Conservation (phyloP, 2,329 filamentous ascomycete genomes). For the Calonectria fujianensis region DNA sequence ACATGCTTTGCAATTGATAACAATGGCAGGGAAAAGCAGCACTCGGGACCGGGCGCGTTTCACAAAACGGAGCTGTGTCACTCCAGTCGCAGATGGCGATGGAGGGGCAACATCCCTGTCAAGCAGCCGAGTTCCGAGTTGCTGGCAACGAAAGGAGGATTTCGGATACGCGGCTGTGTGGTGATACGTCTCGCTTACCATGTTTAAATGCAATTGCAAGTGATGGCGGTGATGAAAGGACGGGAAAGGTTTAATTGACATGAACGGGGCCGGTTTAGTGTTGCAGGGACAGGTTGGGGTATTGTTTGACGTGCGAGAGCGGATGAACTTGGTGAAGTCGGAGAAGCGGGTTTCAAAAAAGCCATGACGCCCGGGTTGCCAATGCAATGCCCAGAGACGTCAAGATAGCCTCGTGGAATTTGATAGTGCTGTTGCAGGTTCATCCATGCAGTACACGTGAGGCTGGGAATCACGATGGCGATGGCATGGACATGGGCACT, state of each 20-base stretch:
- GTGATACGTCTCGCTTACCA: constrained; percentile 30
- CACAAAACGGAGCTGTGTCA: constrained; percentile 33
- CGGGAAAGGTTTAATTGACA: constrained; percentile 6
- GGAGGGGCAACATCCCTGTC: constrained; percentile 18
- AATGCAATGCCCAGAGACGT: not conserved
- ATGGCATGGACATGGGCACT: not conserved
- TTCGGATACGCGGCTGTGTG: constrained; percentile 20
- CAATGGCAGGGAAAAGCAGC: not conserved
- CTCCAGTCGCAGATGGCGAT: constrained; percentile 26
- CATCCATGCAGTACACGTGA: constrained; percentile 4
- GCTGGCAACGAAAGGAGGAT: not conserved
- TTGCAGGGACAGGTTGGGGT: not conserved
- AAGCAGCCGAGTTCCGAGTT: constrained; percentile 28
- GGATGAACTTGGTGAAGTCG: constrained; percentile 31
- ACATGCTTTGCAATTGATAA: not conserved
- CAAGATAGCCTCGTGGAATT: not conserved
- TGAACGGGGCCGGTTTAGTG: constrained; percentile 8
- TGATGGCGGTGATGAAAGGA: not conserved
- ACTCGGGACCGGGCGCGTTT: constrained; percentile 31
- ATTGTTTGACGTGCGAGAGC: constrained; percentile 34
- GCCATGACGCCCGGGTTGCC: not conserved
- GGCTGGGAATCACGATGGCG: not conserved
- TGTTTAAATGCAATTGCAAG: not conserved
- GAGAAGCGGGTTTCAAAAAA: not conserved
- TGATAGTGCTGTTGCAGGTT: not conserved